Evolutionary conservation across 106 monocot genomes (phyloP).

Genomic region (Allium fistulosum): DNA sequence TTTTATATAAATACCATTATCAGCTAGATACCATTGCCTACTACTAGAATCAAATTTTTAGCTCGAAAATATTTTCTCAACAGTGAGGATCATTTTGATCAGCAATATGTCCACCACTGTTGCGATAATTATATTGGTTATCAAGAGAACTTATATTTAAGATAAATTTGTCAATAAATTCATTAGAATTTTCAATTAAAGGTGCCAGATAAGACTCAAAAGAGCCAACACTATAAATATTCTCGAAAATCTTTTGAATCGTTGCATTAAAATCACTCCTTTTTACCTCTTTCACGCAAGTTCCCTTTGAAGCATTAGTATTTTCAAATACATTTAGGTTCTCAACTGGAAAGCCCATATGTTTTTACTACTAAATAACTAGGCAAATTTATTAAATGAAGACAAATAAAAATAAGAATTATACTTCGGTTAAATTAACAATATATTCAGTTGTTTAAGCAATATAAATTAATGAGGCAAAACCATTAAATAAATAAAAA

Average conservation of each 20-base stretch:
- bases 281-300: conserved; percentile 70
- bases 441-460: no score
- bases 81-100: conserved; percentile 40
- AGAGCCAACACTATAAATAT: conserved; percentile 6
- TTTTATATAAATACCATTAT: conserved; percentile 14
- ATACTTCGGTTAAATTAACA: no score
- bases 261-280: conserved; percentile 60
- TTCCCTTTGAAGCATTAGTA: conserved; percentile 18
- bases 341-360: background rate
- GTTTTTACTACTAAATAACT: no score
- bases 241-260: conserved; percentile 12
- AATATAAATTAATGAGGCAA: no score
- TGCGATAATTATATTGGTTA: conserved; percentile 11
- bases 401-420: no score
- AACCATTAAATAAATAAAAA: no score
- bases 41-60: conserved; percentile 71
- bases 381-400: no score
- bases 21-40: conserved; percentile 56
- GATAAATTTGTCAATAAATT: conserved; percentile 13
- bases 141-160: conserved; percentile 10
- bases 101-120: conserved; percentile 5
- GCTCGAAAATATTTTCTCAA: conserved; percentile 82
- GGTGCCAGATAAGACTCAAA: conserved; percentile 43
- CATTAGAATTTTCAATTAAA: conserved; percentile 17
- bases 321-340: no score